Conservation (phyloP, 1,284 basidiomycete species). For the Kalmanozyma brasiliensis region DNA sequence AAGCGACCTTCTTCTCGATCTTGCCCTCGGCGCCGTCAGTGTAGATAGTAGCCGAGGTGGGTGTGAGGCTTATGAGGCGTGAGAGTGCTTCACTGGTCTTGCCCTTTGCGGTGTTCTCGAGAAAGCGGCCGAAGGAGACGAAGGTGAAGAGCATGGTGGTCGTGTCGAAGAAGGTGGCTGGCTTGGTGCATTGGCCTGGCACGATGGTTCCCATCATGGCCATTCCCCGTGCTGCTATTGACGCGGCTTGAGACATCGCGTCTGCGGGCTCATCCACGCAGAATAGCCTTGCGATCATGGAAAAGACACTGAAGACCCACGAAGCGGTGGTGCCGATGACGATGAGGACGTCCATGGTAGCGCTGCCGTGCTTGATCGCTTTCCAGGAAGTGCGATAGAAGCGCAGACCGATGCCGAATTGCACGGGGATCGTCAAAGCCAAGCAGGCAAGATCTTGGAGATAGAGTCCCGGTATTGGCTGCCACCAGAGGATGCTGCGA, state of each 20-base stretch:
- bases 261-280: slow-evolving; percentile 29
- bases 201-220: slow-evolving; percentile 19
- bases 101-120: slow-evolving; percentile 97
- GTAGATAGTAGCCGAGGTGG: slow-evolving; percentile 94
- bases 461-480: slow-evolving; percentile 72
- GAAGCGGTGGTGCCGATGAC: slow-evolving; percentile 94
- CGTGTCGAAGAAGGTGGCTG: slow-evolving; percentile 96
- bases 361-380: slow-evolving; percentile 84
- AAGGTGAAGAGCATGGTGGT: slow-evolving; percentile 99
- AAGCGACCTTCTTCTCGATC: slow-evolving; percentile 87
- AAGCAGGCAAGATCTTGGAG: slow-evolving; percentile 85
- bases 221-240: slow-evolving; percentile 15
- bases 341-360: slow-evolving; percentile 92
- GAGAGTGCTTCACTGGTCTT: slow-evolving; percentile 95
- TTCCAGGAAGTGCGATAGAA: slow-evolving; percentile 93
- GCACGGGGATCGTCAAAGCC: slow-evolving; percentile 87
- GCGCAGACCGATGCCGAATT: slow-evolving; percentile 87
- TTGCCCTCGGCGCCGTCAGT: slow-evolving; percentile 73
- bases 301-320: slow-evolving; percentile 85
- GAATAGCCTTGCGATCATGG: slow-evolving; percentile 71
- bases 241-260: neutral
- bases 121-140: slow-evolving; percentile 90
- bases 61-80: slow-evolving; percentile 92
- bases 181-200: slow-evolving; percentile 74
- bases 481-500: slow-evolving; percentile 59